Base-by-base conservation (phyloP, 148 eudicot genomes). In the Nyssa sinensis region DNA sequence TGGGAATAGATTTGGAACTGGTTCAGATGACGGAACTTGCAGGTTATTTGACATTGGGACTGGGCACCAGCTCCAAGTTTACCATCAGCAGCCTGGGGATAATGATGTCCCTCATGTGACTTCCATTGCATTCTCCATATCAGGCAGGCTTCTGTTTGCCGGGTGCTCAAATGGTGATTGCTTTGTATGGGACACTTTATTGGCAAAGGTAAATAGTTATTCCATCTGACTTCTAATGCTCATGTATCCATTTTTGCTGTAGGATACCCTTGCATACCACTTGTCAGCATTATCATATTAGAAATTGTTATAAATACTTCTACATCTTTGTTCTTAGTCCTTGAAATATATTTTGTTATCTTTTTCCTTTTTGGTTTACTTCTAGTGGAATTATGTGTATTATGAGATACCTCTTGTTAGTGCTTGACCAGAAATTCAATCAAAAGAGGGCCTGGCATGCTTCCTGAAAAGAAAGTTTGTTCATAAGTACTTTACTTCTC, bases 1-100 rank as follows among this genome's bases (percentile, higher is more conserved):
- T 86, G 98, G 98, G 65, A 89, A 95, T 78, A 89, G 97, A 86
- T 95, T 95, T 88, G 97, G 91, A 60, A 92, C 97, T 77, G 98
- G 98, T 28, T 95, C 98, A 37, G 98, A 87, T 62, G 98, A 95
- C 78, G 98, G 98, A 73, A 87, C 90, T 13, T 92, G 97, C 84
- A 85, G 91, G 75, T 78, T 95, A 69, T 95, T 85, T 78, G 98
- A 95, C 85, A 90, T 95, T 78, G 85, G 98, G 77, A 92, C 97
- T 72, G 98, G 98, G 44, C 98, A 95, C 80, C 97, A 90, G 88
- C 96, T 95, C 62, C 98, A 95, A 79, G 89, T 84, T 27, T 92
- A 95, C 78, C 37, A 74, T 70, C 98, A 88, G 75, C 88, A 78
- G 55, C 89, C 86, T 73, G 83, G 73, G 62, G 96, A 86, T 77